Base-by-base conservation (phyloP, 2,329 filamentous ascomycete species). In the Sporothrix protearum region DNA sequence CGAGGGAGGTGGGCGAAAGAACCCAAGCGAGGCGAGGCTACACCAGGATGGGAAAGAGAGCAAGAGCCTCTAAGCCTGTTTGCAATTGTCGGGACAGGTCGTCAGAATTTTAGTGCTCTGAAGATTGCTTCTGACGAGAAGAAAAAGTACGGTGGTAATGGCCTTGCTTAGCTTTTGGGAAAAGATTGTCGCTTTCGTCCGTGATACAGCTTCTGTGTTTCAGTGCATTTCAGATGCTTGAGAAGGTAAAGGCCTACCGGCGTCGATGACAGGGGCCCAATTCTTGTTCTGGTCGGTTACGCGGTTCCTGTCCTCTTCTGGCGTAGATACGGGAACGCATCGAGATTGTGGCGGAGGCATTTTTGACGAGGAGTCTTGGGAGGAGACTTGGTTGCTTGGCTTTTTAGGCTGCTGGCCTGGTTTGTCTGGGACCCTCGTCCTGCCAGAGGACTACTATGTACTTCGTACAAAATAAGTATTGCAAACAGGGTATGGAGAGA, bases 291-390 rank as follows among this genome's bases (percentile, higher is more conserved):
- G 39, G 45, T 28, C 45, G 39, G 30, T 47, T 47, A 49, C 61
- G 61, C 39, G 64, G 45, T 45, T 42, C 47, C 33, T 68, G 49
- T 28, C 66, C 49, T 30, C 10, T 55, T 68, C 33, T 25, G 53
- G 67, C 67, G 67, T 69, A 69, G 67, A 69, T 69, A 59, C 51
- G 67, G 47, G 67, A 57, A 69, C 36, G 67, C 67, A 59, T 69
- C 67, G 53, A 59, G 51, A 69, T 69, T 53, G 51, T 55, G 67
- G 51, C 67, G 51, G 53, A 69, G 66, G 49, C 63, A 28, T 42
- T 39, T n/a, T 61, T 19, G 57, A 61, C 57, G 33, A 8, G 12
- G 28, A 16, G 28, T 28, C 19, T 33, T 57, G 53, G 28, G 16
- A 33, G 53, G 53, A 57, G 22, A 25, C 49, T 53, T 53, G 53